Conservation (phyloP, 2,329 filamentous ascomycete genomes). For the Raffaelea ambrosiae region DNA sequence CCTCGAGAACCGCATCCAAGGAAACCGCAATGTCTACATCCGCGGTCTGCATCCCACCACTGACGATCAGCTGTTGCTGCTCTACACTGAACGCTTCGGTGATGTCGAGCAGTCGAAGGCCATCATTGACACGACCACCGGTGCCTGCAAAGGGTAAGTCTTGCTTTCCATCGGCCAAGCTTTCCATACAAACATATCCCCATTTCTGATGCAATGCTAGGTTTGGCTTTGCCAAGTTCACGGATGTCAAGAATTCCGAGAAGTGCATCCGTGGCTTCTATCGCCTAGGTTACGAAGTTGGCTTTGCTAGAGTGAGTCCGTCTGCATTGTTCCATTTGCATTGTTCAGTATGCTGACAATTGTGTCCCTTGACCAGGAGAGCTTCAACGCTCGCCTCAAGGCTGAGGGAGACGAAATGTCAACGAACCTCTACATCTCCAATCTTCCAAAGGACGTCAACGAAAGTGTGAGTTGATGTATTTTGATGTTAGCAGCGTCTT, state of each 20-base stretch:
- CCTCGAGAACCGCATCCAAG: slow-evolving; percentile 80
- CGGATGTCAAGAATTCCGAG: slow-evolving; percentile 78
- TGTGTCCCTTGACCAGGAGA: slow-evolving; percentile 57
- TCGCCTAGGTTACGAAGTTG: slow-evolving; percentile 90
- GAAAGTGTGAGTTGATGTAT: slow-evolving; percentile 60
- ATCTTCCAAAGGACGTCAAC: slow-evolving; percentile 83
- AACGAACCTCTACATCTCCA: slow-evolving; percentile 97
- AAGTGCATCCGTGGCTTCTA: slow-evolving; percentile 95
- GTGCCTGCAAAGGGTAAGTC: slow-evolving; percentile 90
- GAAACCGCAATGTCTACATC: slow-evolving; percentile 97
- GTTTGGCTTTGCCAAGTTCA: slow-evolving; percentile 96
- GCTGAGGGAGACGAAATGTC: slow-evolving; percentile 83
- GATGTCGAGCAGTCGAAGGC: slow-evolving; percentile 95
- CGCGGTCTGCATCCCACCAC: slow-evolving; percentile 92
- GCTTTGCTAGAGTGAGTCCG: slow-evolving; percentile 73
- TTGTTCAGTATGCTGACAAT: background rate
- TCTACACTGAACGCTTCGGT: slow-evolving; percentile 81
- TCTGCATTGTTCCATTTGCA: background rate
- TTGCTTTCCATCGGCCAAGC: background rate
- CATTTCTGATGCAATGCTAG: slow-evolving; percentile 35
- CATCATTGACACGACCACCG: slow-evolving; percentile 90
- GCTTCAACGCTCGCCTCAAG: slow-evolving; percentile 96
- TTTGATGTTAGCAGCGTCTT: background rate
- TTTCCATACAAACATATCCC: background rate
- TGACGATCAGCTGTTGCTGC: slow-evolving; percentile 78